Evolutionary conservation across 768 basidiomycete genomes (phyloP).

Genomic region (Rhodotorula babjevae): DNA sequence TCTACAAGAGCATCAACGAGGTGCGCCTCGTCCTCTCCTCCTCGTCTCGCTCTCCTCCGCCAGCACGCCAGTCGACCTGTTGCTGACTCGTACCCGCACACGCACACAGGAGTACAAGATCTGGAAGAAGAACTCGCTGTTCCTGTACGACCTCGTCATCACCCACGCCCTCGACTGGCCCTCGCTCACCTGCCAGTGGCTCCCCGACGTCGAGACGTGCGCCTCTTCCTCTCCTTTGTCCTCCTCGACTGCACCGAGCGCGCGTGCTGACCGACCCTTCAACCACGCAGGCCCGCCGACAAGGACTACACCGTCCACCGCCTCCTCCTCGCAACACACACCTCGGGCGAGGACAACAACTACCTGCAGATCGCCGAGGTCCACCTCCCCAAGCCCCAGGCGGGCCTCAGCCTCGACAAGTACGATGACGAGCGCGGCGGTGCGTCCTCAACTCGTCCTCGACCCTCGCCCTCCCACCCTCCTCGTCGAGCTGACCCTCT

Average conservation of each 20-base stretch:
- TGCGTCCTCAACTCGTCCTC: constrained; percentile 39
- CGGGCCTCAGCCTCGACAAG: constrained; percentile 69
- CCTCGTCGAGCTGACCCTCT: not conserved
- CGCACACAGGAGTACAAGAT: constrained; percentile 40
- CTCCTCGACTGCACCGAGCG: too few relatives aligned
- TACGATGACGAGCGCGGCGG: constrained; percentile 86
- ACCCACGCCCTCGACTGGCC: constrained; percentile 99
- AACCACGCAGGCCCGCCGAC: constrained; percentile 65
- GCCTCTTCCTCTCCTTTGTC: constrained; percentile 43
- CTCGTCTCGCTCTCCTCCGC: not conserved
- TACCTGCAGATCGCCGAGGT: constrained; percentile 93
- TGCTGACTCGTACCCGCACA: too few relatives aligned
- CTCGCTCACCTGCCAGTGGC: constrained; percentile 95
- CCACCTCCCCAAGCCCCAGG: constrained; percentile 80
- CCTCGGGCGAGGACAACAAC: constrained; percentile 87
- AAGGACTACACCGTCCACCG: constrained; percentile 95
- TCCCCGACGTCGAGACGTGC: constrained; percentile 91
- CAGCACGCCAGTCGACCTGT: not conserved
- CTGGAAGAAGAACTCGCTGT: constrained; percentile 61
- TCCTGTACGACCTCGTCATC: constrained; percentile 93
- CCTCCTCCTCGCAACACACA: constrained; percentile 93
- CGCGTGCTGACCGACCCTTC: too few relatives aligned
- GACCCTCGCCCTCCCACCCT: not conserved
- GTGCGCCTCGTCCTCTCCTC: not conserved
- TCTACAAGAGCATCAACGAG: constrained; percentile 41